phyloP scores from a whole-genome alignment of 2,329 filamentous ascomycete species.

The Lizonia empirigonia region DNA sequence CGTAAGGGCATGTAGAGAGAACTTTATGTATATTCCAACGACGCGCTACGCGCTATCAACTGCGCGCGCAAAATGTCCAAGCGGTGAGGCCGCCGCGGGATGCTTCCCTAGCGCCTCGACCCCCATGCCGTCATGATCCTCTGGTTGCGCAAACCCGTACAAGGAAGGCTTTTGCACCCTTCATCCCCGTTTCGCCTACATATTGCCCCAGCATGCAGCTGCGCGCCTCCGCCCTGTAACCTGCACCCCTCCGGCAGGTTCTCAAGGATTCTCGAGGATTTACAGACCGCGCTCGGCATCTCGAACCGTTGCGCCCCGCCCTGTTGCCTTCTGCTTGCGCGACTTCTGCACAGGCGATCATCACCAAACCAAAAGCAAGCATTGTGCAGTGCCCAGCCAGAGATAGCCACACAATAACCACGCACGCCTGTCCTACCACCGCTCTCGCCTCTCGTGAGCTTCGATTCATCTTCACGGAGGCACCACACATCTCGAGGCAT shows the following conservation, averaged over 20 bases:
- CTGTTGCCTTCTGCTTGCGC: constrained; percentile 12
- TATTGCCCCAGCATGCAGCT: constrained; percentile 19
- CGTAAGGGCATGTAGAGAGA: background rate
- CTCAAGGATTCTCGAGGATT: constrained; percentile 3
- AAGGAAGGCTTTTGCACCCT: constrained; percentile 21
- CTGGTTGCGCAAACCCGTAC: constrained; percentile 11
- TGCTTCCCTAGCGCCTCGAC: constrained; percentile 8
- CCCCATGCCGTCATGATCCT: constrained; percentile 19
- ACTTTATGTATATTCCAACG: background rate
- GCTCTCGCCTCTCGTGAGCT: background rate
- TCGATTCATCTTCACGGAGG: background rate
- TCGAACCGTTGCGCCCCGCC: constrained; percentile 8
- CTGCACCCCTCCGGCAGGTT: constrained; percentile 14
- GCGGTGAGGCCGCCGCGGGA: constrained; percentile 17
- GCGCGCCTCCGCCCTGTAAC: constrained; percentile 13
- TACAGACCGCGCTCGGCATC: constrained; percentile 1
- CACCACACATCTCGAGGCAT: constrained; percentile 7
- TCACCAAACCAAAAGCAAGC: constrained; percentile 4
- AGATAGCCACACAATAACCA: constrained; percentile 1
- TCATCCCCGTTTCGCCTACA: constrained; percentile 16
- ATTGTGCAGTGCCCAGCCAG: background rate
- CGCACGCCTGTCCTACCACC: constrained; percentile 8
- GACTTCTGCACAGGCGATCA: constrained; percentile 16
- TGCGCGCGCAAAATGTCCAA: constrained; percentile 2
- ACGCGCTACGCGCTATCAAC: constrained; percentile 7